phyloP scores from a whole-genome alignment of 257 asterid species.

The Jacaranda mimosifolia region DNA sequence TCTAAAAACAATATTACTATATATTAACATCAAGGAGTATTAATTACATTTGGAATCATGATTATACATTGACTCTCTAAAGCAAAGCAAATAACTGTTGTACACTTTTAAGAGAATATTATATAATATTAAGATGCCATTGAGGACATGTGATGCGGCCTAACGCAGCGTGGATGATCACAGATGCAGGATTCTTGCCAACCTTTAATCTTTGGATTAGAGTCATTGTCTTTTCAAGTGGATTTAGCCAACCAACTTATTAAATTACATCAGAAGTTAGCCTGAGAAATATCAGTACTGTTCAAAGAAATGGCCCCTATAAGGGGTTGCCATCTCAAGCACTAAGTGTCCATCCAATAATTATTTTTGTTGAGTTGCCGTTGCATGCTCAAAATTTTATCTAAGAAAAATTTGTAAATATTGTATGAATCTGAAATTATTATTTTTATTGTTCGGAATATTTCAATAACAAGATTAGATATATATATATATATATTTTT shows the following conservation, averaged over 20 bases:
- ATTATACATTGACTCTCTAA: constrained; percentile 25
- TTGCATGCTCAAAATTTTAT: no score
- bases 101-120: not conserved
- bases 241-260: constrained; percentile 3
- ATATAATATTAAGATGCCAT: constrained; percentile 7
- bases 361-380: no score
- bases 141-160: constrained; percentile 38
- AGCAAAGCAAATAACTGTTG: not conserved
- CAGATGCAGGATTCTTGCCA: not conserved
- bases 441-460: no score
- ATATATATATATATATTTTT: no score
- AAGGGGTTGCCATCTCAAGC: no score
- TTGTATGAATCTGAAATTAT: no score
- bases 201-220: not conserved
- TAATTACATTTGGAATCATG: constrained; percentile 15
- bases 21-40: not conserved
- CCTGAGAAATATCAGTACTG: not conserved
- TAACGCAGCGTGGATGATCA: constrained; percentile 31
- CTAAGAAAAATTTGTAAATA: no score
- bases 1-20: not conserved
- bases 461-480: no score
- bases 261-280: not conserved
- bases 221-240: not conserved
- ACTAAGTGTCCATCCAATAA: no score
- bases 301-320: no score